Evolutionary conservation across 2,329 filamentous ascomycete genomes (phyloP), one percentile per base, ranked within the genome.

Genomic region (Pseudogymnoascus sp.): DNA sequence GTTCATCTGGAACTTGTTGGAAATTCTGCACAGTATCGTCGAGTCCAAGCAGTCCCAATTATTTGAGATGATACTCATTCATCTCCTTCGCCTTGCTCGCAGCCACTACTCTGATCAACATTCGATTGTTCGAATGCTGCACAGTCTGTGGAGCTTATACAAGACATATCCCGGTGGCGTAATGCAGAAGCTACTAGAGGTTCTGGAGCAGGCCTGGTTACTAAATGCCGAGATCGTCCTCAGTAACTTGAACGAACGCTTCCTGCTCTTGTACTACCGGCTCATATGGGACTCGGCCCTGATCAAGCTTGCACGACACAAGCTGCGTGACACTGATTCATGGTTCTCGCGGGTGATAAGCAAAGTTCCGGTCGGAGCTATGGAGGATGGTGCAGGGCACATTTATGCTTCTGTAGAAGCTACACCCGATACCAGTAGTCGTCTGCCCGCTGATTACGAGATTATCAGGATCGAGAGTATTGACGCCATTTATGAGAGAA

Each of bases 171-270:
- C 19, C 12, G 37, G 21, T 21, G 37, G 37, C 37, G 37, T 2
- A 39, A 39, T 39, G 37, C 18, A 39, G 18, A 21, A 39, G 37
- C 18, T 39, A 21, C 37, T 21, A 10, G 37, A 26, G 12, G 56
- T 61, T 2, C 59, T 66, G 15, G 62, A 65, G 60, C 60, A 59
- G 18, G 64, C 56, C 2, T 66, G 64, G 64, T 34, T 61, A 10
- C 58, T 66, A 37, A 66, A 65, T 39, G 61, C 64, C 9, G 60
- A 64, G 26, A 57, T 64, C 23, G n/a, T 63, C 13, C 59, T 66
- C 45, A 15, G 19, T 30, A 59, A 61, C 30, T 59, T 64, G 19
- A 41, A 65, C 41, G 19, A 58, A 18, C 34, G 57, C 18, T 52
- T 64, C 33, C 23, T 65, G 4, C 60, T 57, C 9, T 21, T 66